Percentiles rank a stretch among this genome's conserved stretches.
phyloP scores from a whole-genome alignment of 805 yeast species.

The Candida khao-thaluensis region DNA sequence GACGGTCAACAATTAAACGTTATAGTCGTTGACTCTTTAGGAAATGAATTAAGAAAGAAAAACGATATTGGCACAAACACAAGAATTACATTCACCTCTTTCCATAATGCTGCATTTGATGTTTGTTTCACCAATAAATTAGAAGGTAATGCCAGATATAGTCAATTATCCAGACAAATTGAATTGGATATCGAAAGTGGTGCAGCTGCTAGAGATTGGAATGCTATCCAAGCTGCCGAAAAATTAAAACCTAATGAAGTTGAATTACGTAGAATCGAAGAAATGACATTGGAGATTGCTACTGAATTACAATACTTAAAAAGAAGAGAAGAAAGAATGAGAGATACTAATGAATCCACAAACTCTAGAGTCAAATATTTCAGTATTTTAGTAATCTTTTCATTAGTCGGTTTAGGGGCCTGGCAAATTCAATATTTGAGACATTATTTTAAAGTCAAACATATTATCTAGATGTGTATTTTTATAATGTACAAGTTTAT shows the following conservation, averaged over 20 bases:
- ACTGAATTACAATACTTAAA: slow-evolving; percentile 81
- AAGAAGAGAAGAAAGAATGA: slow-evolving; percentile 83
- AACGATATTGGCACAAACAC: slow-evolving; percentile 72
- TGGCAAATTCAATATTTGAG: slow-evolving; percentile 94
- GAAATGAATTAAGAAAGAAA: slow-evolving; percentile 76
- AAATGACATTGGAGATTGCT: slow-evolving; percentile 76
- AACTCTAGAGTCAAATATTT: slow-evolving; percentile 90
- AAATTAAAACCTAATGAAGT: slow-evolving; percentile 91
- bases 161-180: slow-evolving; percentile 61
- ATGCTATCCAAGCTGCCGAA: slow-evolving; percentile 87
- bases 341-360: slow-evolving; percentile 97
- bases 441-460: slow-evolving; percentile 86
- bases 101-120: slow-evolving; percentile 81
- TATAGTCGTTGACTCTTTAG: slow-evolving; percentile 69
- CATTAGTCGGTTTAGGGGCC: slow-evolving; percentile 75
- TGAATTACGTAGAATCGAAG: slow-evolving; percentile 83
- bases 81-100: slow-evolving; percentile 82
- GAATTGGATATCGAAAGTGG: slow-evolving; percentile 94
- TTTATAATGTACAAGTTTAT: neutral
- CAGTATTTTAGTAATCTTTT: slow-evolving; percentile 64
- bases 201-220: slow-evolving; percentile 97
- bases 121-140: slow-evolving; percentile 79
- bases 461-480: slow-evolving; percentile 50
- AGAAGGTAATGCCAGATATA: slow-evolving; percentile 28
- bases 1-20: slow-evolving; percentile 85